A percentile compares a stretch with the other conserved stretches of the same genome.
Conservation (phyloP, 352 stramenopile species). For the Pythium sukuiense region DNA sequence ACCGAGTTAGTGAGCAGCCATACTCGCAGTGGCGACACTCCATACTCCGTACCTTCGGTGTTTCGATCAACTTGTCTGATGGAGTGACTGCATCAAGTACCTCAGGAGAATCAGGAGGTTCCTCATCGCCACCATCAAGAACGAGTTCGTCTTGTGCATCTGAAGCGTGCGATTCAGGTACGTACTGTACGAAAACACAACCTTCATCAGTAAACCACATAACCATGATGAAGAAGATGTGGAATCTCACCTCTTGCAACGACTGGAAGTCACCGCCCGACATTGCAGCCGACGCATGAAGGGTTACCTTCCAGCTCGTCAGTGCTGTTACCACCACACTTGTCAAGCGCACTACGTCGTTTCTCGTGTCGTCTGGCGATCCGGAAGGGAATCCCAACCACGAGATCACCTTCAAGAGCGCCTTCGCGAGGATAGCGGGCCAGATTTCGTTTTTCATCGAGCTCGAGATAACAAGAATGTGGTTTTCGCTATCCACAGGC, state of each 20-base stretch:
- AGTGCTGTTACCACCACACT: slow-evolving; percentile 40
- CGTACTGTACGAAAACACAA: slow-evolving; percentile 9
- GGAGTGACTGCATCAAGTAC: neutral
- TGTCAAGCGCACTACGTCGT: slow-evolving; percentile 24
- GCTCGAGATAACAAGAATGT: slow-evolving; percentile 60
- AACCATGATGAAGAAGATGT: too few relatives aligned
- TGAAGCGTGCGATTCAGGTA: slow-evolving; percentile 3
- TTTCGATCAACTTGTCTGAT: neutral
- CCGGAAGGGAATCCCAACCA: slow-evolving; percentile 36
- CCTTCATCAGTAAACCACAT: neutral
- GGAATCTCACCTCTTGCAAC: slow-evolving; percentile 15
- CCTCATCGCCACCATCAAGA: slow-evolving; percentile 10
- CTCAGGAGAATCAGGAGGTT: neutral
- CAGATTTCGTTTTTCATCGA: slow-evolving; percentile 67
- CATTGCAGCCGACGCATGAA: slow-evolving; percentile 11
- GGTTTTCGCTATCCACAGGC: slow-evolving; percentile 46
- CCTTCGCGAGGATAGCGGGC: slow-evolving; percentile 65
- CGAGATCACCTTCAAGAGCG: slow-evolving; percentile 63
- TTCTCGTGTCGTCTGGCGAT: neutral
- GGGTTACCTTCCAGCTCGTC: slow-evolving; percentile 63
- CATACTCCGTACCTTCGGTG: neutral
- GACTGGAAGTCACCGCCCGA: slow-evolving; percentile 14
- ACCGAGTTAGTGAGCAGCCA: neutral
- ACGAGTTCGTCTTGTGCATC: slow-evolving; percentile 21
- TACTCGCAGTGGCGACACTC: neutral